Base-by-base conservation (phyloP, 1,139 yeast species). In the Debaryomyces psychrophilus region DNA sequence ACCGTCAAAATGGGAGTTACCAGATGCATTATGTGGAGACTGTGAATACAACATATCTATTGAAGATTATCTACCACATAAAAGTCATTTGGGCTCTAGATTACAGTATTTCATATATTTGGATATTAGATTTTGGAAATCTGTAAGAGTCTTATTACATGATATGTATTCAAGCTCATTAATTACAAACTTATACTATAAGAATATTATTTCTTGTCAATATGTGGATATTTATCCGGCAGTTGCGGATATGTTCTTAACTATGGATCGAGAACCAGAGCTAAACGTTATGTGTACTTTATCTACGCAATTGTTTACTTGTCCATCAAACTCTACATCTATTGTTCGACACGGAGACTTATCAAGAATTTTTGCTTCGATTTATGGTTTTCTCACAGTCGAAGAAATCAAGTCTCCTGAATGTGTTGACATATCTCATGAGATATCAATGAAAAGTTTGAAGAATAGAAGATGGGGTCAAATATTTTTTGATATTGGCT, bases 291-390 rank as follows among this genome's bases (percentile, higher is more conserved):
- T 90, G 81, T 76, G 85, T 31, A 77, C 84, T 7, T 61, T 93
- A 17, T 87, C 97, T 0, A 87, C 96, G 1, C 97, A 93, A 61
- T 69, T 92, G 9, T 90, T 90, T 61, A 90, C 96, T 1, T 85
- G 95, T 42, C 93, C 96, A 0, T 72, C 85, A 0, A 85, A 86
- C 53, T 88, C 97, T 1, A 70, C 92, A 1, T 70, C 83, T 41
- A 81, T 90, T 18, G 77, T 85, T 2, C 69, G 74, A 38, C 89
- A 83, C 59, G 93, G 92, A 25, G 90, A 87, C 50, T 64, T 88
- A 25, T 74, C 87, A 12, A 74, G 85, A 47, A 79, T 89, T 44
- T 69, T 87, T 50, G 84, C 92, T 1, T 76, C 87, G 8, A 78
- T 89, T 14, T 82, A 80, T 59, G 81, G 85, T 8, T 81, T 84